Evolutionary conservation across 805 yeast species (phyloP), one percentile per base, ranked within the genome.

Genomic region (Tetrapisispora fleetii): DNA sequence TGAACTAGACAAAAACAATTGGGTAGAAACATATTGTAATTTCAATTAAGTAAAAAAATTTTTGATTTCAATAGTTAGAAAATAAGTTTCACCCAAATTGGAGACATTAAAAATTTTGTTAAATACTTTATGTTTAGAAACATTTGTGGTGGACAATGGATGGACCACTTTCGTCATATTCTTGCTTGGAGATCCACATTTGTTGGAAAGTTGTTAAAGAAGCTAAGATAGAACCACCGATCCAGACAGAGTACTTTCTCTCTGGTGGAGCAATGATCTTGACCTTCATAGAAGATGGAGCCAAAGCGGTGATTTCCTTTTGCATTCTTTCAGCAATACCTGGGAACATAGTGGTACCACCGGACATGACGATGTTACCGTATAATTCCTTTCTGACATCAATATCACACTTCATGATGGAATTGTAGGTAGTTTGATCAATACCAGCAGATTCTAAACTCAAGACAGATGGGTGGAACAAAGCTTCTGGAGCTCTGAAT

Each of bases 341-440:
- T 76, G 97, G 97, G 96, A 89, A 93, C 98, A 93, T 89, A 64
- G 99, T 93, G 67, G 98, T 90, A 85, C 99, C 99, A 81, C 99
- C 99, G 62, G 98, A 90, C 93, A 93, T 85, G 71, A 93, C 99
- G 69, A 93, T 93, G 85, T 93, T 93, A 77, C 95, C 95, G 80
- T 93, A 93, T 74, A 93, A 82, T 75, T 91, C 98, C 80, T 87
- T 91, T 78, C 99, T 87, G 63, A 93, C 96, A 77, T 93, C 99
- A 65, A 93, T 85, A 77, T 93, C 99, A 79, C 97, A 90, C 88
- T 90, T 91, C 81, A 85, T 87, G 78, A 93, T 93, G 49, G 75
- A 71, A 70, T 71, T 71, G 67, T 69, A 71, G 58, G 74, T 70
- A 63, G 97, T 90, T 80, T 93, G 98, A 77, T 93, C 97, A 73